Percentiles rank a stretch among this genome's conserved stretches.
Conservation (phyloP, 805 yeast species). For the Saccharomycopsis selenospora region DNA sequence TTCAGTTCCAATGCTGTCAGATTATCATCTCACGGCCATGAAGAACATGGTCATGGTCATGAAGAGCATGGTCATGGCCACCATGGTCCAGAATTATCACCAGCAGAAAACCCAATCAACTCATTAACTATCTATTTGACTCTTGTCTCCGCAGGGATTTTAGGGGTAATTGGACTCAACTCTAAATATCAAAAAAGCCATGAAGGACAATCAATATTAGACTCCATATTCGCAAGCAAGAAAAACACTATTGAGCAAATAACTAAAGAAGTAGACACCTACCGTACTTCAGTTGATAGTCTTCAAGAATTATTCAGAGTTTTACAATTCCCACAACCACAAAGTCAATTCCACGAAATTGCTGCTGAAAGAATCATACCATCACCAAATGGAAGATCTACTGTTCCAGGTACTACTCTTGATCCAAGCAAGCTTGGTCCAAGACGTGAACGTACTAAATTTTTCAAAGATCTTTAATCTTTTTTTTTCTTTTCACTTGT, state of each 20-base stretch:
- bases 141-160: constrained; percentile 8
- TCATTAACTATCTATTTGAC: constrained; percentile 8
- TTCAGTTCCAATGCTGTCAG: not conserved
- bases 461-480: constrained; percentile 19
- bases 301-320: constrained; percentile 12
- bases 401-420: constrained; percentile 16
- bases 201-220: constrained; percentile 13
- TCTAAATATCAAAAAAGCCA: constrained; percentile 4
- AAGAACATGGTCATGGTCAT: constrained; percentile 6
- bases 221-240: not conserved
- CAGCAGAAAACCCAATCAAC: constrained; percentile 13
- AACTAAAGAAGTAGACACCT: constrained; percentile 1
- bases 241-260: constrained; percentile 5
- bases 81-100: constrained; percentile 18
- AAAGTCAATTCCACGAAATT: constrained; percentile 18
- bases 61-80: constrained; percentile 16
- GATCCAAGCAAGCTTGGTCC: constrained; percentile 15
- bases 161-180: constrained; percentile 13
- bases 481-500: too few relatives aligned
- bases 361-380: constrained; percentile 15
- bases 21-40: not conserved
- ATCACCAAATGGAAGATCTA: constrained; percentile 15
- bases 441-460: constrained; percentile 19
- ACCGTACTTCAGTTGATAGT: constrained; percentile 5
- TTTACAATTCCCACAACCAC: constrained; percentile 20